Evolutionary conservation across 441 rosid species (phyloP).

Genomic region (Syzygium malaccense): DNA sequence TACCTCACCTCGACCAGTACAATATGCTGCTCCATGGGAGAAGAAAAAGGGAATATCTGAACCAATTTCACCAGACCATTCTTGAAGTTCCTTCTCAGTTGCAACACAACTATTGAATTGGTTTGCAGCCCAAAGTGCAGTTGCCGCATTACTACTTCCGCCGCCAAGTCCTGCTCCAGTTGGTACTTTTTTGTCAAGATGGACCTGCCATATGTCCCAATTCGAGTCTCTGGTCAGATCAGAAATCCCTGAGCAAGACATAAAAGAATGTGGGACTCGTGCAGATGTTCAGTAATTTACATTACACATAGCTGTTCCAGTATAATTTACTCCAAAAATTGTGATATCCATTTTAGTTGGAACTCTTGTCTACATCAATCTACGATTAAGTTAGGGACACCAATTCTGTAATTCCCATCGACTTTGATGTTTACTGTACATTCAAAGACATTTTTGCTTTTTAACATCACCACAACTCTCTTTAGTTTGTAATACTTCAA

Average conservation of each 20-base stretch:
- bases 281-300: not conserved
- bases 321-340: not conserved
- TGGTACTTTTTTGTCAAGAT: conserved; percentile 85
- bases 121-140: conserved; percentile 99
- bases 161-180: conserved; percentile 98
- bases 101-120: conserved; percentile 69
- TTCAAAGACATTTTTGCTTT: not conserved
- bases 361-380: not conserved
- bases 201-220: conserved; percentile 39
- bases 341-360: not conserved
- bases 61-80: conserved; percentile 96
- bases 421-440: not conserved
- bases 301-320: not conserved
- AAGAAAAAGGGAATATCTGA: conserved; percentile 96
- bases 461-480: not conserved
- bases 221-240: not conserved
- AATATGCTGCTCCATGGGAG: conserved; percentile 91
- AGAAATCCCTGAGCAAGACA: not conserved
- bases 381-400: not conserved
- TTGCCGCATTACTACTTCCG: conserved; percentile 97
- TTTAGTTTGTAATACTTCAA: not conserved
- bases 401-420: not conserved
- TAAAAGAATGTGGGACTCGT: not conserved
- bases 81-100: conserved; percentile 83
- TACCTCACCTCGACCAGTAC: conserved; percentile 99